Conservation (phyloP, 371 early-diverging fungal species). For the Mucor saturninus region DNA sequence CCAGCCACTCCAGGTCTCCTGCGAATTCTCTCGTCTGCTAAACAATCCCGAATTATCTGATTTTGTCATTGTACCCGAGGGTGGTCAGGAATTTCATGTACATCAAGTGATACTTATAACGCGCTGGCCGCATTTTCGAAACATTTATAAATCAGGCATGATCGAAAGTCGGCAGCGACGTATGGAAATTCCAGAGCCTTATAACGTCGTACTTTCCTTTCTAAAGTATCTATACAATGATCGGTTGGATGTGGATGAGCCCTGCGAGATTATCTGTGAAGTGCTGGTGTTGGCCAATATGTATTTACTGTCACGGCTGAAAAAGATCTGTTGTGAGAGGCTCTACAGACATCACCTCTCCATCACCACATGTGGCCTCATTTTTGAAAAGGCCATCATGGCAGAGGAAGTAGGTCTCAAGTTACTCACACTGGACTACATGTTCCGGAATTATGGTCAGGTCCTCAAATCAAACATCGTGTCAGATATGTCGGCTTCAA, state of each 20-base stretch:
- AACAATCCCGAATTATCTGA: slow-evolving; percentile 66
- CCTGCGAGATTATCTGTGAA: slow-evolving; percentile 56
- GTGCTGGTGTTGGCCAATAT: slow-evolving; percentile 68
- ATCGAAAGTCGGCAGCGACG: slow-evolving; percentile 59
- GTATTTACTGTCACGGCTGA: slow-evolving; percentile 65
- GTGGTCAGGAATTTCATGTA: slow-evolving; percentile 58
- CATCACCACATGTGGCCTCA: slow-evolving; percentile 55
- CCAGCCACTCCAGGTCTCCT: slow-evolving; percentile 27
- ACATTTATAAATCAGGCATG: slow-evolving; percentile 71
- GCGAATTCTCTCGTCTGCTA: slow-evolving; percentile 60
- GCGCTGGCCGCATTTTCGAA: slow-evolving; percentile 76
- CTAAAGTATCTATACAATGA: slow-evolving; percentile 73
- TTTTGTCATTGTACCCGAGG: slow-evolving; percentile 59
- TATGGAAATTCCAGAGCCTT: slow-evolving; percentile 67
- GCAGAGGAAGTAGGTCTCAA: slow-evolving; percentile 63
- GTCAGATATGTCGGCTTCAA: slow-evolving; percentile 44
- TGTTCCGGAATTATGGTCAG: slow-evolving; percentile 59
- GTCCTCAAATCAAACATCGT: slow-evolving; percentile 58
- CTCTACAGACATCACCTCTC: slow-evolving; percentile 57
- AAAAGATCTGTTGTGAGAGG: slow-evolving; percentile 61
- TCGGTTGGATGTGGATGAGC: slow-evolving; percentile 49
- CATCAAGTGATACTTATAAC: slow-evolving; percentile 70
- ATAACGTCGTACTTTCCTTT: slow-evolving; percentile 62
- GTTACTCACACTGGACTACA: slow-evolving; percentile 57
- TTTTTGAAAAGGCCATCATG: slow-evolving; percentile 63